Evolutionary conservation across 2,329 filamentous ascomycete species (phyloP), one percentile per base, ranked within the genome.

Genomic region (Parastagonospora nodorum): DNA sequence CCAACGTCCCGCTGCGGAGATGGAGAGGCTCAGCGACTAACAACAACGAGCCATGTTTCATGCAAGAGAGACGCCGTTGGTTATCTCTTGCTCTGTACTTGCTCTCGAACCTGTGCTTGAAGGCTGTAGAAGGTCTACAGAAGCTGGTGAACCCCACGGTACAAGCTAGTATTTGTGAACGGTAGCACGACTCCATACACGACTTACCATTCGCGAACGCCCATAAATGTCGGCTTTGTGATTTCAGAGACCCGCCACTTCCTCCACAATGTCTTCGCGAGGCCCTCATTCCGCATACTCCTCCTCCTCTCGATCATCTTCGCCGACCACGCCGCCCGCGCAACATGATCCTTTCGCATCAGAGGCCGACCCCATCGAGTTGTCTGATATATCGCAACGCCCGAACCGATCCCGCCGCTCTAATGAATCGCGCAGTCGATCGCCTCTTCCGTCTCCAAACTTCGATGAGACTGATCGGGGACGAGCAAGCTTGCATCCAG

Each of bases 321-420:
- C 69, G 5, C 65, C 67, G 29, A 59, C 64, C 14, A 48, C 56
- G 28, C 63, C 50, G 43, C 48, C 53, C 19, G 56, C 61, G 28
- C 55, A 35, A 2, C 66, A 69, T 57, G 66, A 69, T 50, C 64
- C 67, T 2, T 66, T 67, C 47, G 60, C 59, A 24, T 44, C 63
- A 31, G 62, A 58, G 9, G 31, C 56, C 42, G 66, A 72, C 31
- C 61, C 59, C n/a, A 61, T 72, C 41, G 66, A 71, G 42, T 63
- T 72, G 57, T 57, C 62, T 15, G 52, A 56, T 43, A 29, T 66
- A 10, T 43, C 56, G 8, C 55, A 47, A 38, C 51, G 51, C 8
- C 58, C 56, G 1, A 14, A 47, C 2, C 57, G 59, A 27, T 37
- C 40, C 14, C 44, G 24, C 28, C 41, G 56, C 37, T 41, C 58